Percentiles rank a stretch among this genome's conserved stretches.
phyloP scores from a whole-genome alignment of 352 stramenopile genomes.

The Aphanomyces invadans region DNA sequence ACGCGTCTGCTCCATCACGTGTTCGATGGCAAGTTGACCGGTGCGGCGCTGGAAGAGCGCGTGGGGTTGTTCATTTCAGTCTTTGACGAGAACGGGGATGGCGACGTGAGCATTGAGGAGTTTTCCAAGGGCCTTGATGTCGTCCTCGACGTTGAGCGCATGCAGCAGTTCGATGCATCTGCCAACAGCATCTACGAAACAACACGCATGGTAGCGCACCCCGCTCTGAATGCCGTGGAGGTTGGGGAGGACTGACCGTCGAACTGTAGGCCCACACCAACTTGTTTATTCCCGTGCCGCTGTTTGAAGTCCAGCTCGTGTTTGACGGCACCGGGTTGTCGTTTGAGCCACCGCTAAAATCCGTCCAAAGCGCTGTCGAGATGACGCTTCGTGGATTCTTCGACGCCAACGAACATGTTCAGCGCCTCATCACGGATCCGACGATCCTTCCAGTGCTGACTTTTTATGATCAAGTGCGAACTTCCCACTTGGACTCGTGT shows the following conservation, averaged over 20 bases:
- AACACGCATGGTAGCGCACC: slow-evolving; percentile 9
- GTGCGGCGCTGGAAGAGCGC: background rate
- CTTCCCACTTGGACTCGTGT: slow-evolving; percentile 28
- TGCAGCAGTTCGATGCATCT: slow-evolving; percentile 1
- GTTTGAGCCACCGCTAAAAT: slow-evolving; percentile 34
- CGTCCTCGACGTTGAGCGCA: slow-evolving; percentile 2
- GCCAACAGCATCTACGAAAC: slow-evolving; percentile 6
- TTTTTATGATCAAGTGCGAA: slow-evolving; percentile 45
- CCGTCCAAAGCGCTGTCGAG: slow-evolving; percentile 30
- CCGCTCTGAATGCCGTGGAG: too few relatives aligned
- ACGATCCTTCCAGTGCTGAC: slow-evolving; percentile 40
- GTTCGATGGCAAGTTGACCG: slow-evolving; percentile 15
- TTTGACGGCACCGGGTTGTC: slow-evolving; percentile 28
- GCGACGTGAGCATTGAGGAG: slow-evolving; percentile 15
- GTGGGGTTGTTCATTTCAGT: slow-evolving; percentile 16
- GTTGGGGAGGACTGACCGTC: too few relatives aligned
- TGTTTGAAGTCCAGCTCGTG: slow-evolving; percentile 26
- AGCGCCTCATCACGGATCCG: slow-evolving; percentile 31
- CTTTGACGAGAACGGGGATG: slow-evolving; percentile 19
- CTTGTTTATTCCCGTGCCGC: slow-evolving; percentile 23
- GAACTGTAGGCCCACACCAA: slow-evolving; percentile 23
- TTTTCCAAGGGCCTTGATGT: slow-evolving; percentile 16
- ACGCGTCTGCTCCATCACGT: slow-evolving; percentile 9
- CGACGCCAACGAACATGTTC: slow-evolving; percentile 36
- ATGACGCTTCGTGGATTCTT: slow-evolving; percentile 33